Evolutionary conservation across 768 basidiomycete species (phyloP), one percentile per base, ranked within the genome.

Genomic region (Termitomyces sp.): DNA sequence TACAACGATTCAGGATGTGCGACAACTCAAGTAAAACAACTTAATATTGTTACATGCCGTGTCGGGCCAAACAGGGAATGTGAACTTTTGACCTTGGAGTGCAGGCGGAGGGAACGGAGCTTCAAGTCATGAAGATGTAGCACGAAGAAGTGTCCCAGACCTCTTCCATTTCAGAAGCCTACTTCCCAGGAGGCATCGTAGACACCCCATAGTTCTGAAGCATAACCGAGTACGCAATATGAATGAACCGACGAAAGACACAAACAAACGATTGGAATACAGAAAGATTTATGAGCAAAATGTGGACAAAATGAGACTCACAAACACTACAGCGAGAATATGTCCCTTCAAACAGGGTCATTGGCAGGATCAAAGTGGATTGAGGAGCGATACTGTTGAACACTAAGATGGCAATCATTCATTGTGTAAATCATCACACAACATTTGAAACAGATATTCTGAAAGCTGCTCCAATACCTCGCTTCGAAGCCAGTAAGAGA

Each of bases 361-460:
- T n/a, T n/a, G n/a, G 5, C 34, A 10, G 9, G 42, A n/a, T n/a
- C n/a, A n/a, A 43, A 43, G 22, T 43, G 3, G 42, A 43, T 72
- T 83, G 82, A 26, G 82, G 82, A 1, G 80, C n/a, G n/a, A n/a
- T n/a, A 47, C 82, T 81, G 16, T 10, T 9, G 32, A 46, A 53
- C 27, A 16, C 9, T 6, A 30, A 14, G n/a, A 13, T n/a, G 6
- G 30, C 44, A 39, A 40, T 16, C 14, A 54, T 9, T 18, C 24
- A 22, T 13, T 14, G 27, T 2, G 7, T 33, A 14, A 16, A 16
- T 10, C 6, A 13, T 20, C 3, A 46, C 49, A 82, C 81, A 82
- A 82, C 52, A 32, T 82, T 83, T n/a, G 81, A 81, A 56, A 84
- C 76, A 4, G 81, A 82, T 26, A 82, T 80, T 44, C 82, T 82